Conservation (phyloP, 345 rosid genomes). For the Reutealis trisperma region DNA sequence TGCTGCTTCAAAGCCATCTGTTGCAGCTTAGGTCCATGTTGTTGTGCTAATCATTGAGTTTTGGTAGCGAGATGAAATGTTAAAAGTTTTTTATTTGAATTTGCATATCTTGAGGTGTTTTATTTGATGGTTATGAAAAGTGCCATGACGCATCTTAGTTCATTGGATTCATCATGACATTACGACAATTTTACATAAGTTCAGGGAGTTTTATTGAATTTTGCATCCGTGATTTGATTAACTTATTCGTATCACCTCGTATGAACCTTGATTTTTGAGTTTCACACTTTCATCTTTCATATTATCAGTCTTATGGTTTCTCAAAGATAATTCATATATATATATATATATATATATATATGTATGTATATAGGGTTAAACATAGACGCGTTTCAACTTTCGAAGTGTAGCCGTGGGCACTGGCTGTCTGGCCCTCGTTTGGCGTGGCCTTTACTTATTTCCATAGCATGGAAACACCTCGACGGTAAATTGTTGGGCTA, state of each 20-base stretch:
- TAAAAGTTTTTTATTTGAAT: neutral
- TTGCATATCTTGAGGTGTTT: neutral
- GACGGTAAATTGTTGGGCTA: no score
- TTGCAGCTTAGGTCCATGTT: slow-evolving; percentile 16
- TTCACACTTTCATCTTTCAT: no score
- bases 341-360: no score
- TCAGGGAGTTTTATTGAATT: neutral
- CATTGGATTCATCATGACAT: neutral
- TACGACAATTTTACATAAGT: neutral
- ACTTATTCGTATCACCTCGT: neutral
- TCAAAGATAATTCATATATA: no score
- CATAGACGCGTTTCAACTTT: no score
- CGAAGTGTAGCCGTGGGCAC: no score
- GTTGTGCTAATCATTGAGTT: slow-evolving; percentile 1
- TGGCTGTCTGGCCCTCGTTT: no score
- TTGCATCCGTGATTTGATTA: neutral
- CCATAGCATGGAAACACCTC: no score
- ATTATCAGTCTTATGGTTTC: no score
- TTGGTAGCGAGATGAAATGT: slow-evolving; percentile 12
- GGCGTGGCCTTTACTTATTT: no score
- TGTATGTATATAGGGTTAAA: no score
- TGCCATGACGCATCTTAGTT: neutral
- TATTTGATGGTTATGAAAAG: neutral
- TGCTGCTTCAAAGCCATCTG: slow-evolving; percentile 33
- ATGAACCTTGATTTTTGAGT: no score